Evolutionary conservation across 352 stramenopile genomes (phyloP), one percentile per base, ranked within the genome.

Genomic region (Globisporangium polare): DNA sequence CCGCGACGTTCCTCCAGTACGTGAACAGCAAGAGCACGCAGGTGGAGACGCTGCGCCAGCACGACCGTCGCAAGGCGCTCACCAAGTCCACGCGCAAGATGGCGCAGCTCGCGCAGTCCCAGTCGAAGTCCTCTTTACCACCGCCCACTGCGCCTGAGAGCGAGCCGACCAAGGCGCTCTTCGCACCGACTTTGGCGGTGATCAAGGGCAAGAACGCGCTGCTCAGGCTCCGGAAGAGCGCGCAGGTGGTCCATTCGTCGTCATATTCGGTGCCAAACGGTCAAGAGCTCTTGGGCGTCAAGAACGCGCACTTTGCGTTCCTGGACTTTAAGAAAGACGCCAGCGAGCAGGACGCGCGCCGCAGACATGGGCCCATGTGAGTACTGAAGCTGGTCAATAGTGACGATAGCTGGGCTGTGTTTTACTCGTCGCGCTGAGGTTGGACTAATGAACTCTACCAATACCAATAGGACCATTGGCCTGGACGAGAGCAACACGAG

Each of bases 291-390:
- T 8, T 39, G 45, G 51, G 72, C 5, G 65, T 68, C 29, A 86
- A 81, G 68, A 88, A 89, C 55, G 24, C 77, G 8, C 80, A 89
- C 52, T 51, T 83, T 47, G 80, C 77, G n/a, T 89, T 89, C 46
- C 60, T 83, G 13, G 71, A 87, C 41, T 88, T 89, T 51, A 75
- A 67, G 47, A 60, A 57, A 15, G 49, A 78, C 13, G 29, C 8
- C 52, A 33, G 43, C 26, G 53, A 51, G 7, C 10, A 13, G 10
- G 29, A 54, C 31, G 58, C 62, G 18, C 13, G 26, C 22, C 62
- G 2, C 66, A 69, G 22, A n/a, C 71, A 37, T 12, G 42, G 63
- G 35, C 65, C 69, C 35, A 63, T 63, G 65, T 76, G 43, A 51
- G 68, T 63, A 7, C 2, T 13, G n/a, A 18, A 51, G 9, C 2